phyloP scores from a whole-genome alignment of 2,329 filamentous ascomycete species.

The Thermothelomyces thermophilus region DNA sequence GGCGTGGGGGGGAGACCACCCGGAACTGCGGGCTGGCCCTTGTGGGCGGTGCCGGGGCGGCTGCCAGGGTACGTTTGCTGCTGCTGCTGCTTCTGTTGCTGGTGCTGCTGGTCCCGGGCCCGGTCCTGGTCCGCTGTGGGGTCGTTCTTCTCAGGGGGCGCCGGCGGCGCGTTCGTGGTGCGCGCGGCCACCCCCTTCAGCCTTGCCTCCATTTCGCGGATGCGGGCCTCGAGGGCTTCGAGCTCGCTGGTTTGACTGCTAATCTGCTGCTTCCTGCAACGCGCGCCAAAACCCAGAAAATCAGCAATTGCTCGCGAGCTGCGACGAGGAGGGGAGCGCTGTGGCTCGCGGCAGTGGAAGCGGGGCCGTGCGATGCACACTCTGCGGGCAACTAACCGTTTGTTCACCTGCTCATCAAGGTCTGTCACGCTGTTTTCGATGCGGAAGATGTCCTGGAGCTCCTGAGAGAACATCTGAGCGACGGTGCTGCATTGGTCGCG shows the following conservation, averaged over 20 bases:
- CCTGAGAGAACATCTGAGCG: constrained; percentile 77
- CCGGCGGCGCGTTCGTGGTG: constrained; percentile 18
- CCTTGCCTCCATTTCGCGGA: constrained; percentile 78
- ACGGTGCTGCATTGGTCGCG: constrained; percentile 57
- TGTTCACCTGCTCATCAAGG: constrained; percentile 56
- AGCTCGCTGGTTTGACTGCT: constrained; percentile 70
- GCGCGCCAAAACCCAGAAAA: constrained; percentile 16
- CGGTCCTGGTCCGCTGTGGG: constrained; percentile 21
- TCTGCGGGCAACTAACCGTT: constrained; percentile 58
- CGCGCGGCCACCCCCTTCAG: constrained; percentile 44
- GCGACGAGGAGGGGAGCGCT: constrained; percentile 5
- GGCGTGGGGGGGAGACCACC: constrained; percentile 56
- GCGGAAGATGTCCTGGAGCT: constrained; percentile 83
- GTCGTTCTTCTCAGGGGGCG: constrained; percentile 27
- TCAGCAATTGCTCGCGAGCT: constrained; percentile 7
- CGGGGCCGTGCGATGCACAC: constrained; percentile 9
- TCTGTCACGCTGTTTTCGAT: constrained; percentile 60
- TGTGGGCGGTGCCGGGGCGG: constrained; percentile 48
- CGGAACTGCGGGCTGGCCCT: constrained; percentile 45
- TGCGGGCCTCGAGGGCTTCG: constrained; percentile 73
- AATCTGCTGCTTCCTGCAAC: constrained; percentile 73
- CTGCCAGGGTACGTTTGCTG: constrained; percentile 37
- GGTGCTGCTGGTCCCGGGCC: neutral
- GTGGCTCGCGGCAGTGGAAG: constrained; percentile 2
- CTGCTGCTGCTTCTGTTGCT: constrained; percentile 19